Evolutionary conservation across 1,139 yeast species (phyloP).

Genomic region (Pichia sp.): DNA sequence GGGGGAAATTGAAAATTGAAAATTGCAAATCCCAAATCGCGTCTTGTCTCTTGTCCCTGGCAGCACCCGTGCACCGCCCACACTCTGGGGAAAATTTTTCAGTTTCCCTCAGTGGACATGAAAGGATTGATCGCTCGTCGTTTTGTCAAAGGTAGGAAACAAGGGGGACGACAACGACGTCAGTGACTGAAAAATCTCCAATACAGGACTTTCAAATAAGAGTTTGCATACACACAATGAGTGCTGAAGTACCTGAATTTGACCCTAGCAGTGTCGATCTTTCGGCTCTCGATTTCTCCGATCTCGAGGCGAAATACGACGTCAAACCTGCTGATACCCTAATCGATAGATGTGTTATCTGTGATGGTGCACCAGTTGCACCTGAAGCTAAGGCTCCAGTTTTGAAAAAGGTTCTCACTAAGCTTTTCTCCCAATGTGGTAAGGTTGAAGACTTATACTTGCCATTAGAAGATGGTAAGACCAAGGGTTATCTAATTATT

Average conservation of each 20-base stretch:
- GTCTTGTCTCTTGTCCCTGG: too few species aligned
- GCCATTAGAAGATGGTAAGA: slow-evolving; percentile 76
- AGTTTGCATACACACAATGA: slow-evolving; percentile 5
- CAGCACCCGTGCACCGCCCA: too few species aligned
- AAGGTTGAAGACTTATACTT: slow-evolving; percentile 62
- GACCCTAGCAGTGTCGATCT: slow-evolving; percentile 36
- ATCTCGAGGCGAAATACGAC: slow-evolving; percentile 70
- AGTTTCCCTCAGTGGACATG: too few species aligned
- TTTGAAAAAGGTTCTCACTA: slow-evolving; percentile 76
- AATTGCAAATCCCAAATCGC: too few species aligned
- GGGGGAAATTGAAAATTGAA: too few species aligned
- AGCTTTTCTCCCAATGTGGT: slow-evolving; percentile 70
- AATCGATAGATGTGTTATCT: slow-evolving; percentile 74
- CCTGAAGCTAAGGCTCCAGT: slow-evolving; percentile 85
- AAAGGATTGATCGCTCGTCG: too few species aligned
- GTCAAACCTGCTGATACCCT: slow-evolving; percentile 49
- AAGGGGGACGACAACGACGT: too few species aligned
- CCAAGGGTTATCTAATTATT: slow-evolving; percentile 84
- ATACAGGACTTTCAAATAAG: too few species aligned
- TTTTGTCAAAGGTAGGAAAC: too few species aligned
- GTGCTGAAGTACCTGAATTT: slow-evolving; percentile 15
- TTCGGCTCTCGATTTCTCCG: slow-evolving; percentile 76
- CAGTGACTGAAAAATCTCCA: too few species aligned
- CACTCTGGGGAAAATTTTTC: too few species aligned
- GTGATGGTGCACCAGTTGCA: slow-evolving; percentile 94